Base-by-base conservation (phyloP, 2,329 filamentous ascomycete species). In the Penicillium sclerotigenum region DNA sequence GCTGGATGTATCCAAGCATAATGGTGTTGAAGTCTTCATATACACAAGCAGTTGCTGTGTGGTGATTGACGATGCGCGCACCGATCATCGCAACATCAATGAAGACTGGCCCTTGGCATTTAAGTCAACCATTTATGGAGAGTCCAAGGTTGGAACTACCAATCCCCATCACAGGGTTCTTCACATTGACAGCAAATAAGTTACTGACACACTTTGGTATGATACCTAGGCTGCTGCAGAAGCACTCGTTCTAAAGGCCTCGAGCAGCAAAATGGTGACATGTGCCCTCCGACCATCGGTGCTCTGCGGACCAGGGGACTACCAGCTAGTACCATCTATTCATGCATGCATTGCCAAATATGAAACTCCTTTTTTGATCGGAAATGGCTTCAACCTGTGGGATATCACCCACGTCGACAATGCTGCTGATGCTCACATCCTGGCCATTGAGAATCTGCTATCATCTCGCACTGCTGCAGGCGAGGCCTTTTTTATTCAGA, bases 31-130 rank as follows among this genome's bases (percentile, higher is more conserved):
- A 49, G 78, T 73, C 0, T 77, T 86, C 42, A 75, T 86, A 45
- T 84, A 81, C 62, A 85, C 83, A 29, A 83, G 80, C 64, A 80
- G 75, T 63, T 80, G 80, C 55, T 82, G 81, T 29, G 80, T 80
- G 9, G 68, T 84, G 34, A 75, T 78, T 4, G 82, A 85, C 66
- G 78, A 84, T 52, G 68, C 74, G 65, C 65, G 59, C 33, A 57
- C 64, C 31, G 55, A 68, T 13, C 73, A 73, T 58, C 62, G 62
- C 7, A 75, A 77, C 50, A 73, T 77, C 55, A 69, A 75, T 42
- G 74, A 76, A 61, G 54, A 57, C 38, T 77, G 74, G 74, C 75
- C 72, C 14, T 71, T 68, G 10, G 68, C 73, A n/a, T 56, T 55
- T 33, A 66, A 56, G 37, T 77, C 73, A 11, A 69, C 73, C 36